phyloP scores from a whole-genome alignment of 345 rosid genomes.

The Trapa bicornis region DNA sequence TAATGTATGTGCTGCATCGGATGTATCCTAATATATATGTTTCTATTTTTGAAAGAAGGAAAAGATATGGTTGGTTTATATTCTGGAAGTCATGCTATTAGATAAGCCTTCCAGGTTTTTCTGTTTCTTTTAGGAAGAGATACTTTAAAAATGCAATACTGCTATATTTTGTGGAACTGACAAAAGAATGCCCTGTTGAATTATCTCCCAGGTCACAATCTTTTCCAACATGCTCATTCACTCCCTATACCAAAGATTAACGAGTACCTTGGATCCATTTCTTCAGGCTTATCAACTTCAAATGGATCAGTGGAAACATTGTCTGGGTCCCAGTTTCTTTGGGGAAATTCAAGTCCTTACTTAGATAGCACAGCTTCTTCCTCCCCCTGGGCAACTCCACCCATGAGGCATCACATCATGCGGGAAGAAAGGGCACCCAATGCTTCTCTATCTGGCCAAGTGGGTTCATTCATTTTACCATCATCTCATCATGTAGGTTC shows the following conservation, averaged over 20 bases:
- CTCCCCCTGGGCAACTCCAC: conserved; percentile 39
- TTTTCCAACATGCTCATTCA: conserved; percentile 39
- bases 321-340: conserved; percentile 76
- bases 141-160: conserved; percentile 14
- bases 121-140: neutral
- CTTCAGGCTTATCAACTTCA: conserved; percentile 38
- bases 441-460: conserved; percentile 38
- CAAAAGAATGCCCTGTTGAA: conserved; percentile 16
- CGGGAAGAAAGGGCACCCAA: conserved; percentile 36
- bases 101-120: neutral
- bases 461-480: conserved; percentile 41
- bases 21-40: neutral
- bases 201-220: conserved; percentile 1
- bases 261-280: conserved; percentile 29
- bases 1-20: neutral
- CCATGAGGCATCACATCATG: conserved; percentile 38
- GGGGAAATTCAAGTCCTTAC: conserved; percentile 72
- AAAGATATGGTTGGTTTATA: neutral
- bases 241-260: conserved; percentile 37
- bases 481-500: conserved; percentile 80
- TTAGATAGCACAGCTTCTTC: conserved; percentile 43
- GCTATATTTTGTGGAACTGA: neutral
- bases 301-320: conserved; percentile 50
- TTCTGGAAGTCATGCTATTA: neutral
- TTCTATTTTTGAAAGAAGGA: neutral